Percentiles rank a stretch among this genome's conserved stretches.
These are phyloP conservation scores for Sanghuangporus baumii DNA, from an alignment of 1,284 basidiomycete species.

Conservation along the genomic window DNA sequence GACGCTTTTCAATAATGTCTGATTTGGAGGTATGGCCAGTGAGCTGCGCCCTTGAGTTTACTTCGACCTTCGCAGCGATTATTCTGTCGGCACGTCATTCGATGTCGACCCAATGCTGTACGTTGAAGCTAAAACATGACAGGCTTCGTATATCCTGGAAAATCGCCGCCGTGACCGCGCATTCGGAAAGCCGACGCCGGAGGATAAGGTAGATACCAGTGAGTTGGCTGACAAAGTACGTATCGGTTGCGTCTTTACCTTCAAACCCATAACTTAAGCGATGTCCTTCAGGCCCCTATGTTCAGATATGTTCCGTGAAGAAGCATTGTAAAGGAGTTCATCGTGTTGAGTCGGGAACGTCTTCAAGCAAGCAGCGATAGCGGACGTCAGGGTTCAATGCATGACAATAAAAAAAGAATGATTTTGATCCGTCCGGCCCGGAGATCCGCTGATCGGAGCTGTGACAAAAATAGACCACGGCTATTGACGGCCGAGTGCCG, in stretches of 20 bases:
- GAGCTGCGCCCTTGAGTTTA: conserved; percentile 49
- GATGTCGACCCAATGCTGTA: background rate
- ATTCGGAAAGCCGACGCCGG: conserved; percentile 46
- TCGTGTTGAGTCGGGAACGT: background rate
- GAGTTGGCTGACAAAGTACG: conserved; percentile 62
- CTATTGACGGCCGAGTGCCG: too few relatives aligned
- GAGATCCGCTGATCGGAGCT: too few relatives aligned
- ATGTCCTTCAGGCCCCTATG: background rate
- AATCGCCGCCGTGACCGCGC: conserved; percentile 50
- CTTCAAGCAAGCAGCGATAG: too few relatives aligned
- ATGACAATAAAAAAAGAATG: too few relatives aligned
- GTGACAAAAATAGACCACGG: too few relatives aligned
- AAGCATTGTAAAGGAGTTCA: too few relatives aligned
- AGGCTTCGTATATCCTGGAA: conserved; percentile 60
- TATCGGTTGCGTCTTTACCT: background rate
- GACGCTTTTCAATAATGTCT: background rate
- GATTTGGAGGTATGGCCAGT: conserved; percentile 29
- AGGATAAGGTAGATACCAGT: conserved; percentile 55
- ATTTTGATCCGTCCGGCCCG: too few relatives aligned
- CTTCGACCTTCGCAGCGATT: conserved; percentile 49
- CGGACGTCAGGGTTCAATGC: too few relatives aligned
- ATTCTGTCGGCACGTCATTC: conserved; percentile 45
- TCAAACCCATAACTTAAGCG: conserved; percentile 23
- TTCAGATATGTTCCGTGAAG: background rate
- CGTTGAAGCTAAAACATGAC: background rate